phyloP scores from a whole-genome alignment of 257 asterid genomes.

The Asclepias syriaca region DNA sequence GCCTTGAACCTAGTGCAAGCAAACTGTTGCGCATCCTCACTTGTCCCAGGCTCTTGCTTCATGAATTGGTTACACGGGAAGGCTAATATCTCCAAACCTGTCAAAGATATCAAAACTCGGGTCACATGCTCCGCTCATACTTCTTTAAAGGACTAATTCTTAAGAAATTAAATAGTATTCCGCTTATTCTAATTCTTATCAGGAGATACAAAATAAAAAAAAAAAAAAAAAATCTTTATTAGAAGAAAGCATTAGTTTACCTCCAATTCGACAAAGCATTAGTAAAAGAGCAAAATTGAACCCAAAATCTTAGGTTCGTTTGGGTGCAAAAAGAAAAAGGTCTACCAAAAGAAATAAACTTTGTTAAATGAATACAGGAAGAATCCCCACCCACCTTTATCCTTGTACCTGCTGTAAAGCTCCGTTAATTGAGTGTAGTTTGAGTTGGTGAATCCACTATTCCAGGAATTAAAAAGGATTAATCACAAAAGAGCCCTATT shows the following conservation, averaged over 20 bases:
- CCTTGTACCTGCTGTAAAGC: conserved; percentile 55
- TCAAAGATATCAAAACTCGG: not conserved
- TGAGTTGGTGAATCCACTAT: conserved; percentile 66
- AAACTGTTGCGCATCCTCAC: conserved; percentile 68
- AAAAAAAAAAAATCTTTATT: too few species aligned
- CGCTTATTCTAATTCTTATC: too few species aligned
- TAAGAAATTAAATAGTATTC: too few species aligned
- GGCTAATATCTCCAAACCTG: conserved; percentile 82
- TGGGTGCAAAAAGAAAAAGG: not conserved
- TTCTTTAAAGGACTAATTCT: too few species aligned
- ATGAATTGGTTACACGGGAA: conserved; percentile 92
- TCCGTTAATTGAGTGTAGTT: conserved; percentile 77
- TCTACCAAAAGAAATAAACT: not conserved
- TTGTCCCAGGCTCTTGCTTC: conserved; percentile 80
- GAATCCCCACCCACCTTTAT: conserved; percentile 41
- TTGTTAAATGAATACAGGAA: not conserved
- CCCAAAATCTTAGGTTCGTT: not conserved
- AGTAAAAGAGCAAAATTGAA: not conserved
- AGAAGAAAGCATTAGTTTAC: not conserved
- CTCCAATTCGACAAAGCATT: not conserved
- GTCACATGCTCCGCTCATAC: too few species aligned
- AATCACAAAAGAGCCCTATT: not conserved
- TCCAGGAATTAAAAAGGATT: conserved; percentile 11
- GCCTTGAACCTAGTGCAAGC: conserved; percentile 85
- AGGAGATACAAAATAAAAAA: too few species aligned